Conservation (phyloP, 1,284 basidiomycete species). For the Trichosporon sp. region DNA sequence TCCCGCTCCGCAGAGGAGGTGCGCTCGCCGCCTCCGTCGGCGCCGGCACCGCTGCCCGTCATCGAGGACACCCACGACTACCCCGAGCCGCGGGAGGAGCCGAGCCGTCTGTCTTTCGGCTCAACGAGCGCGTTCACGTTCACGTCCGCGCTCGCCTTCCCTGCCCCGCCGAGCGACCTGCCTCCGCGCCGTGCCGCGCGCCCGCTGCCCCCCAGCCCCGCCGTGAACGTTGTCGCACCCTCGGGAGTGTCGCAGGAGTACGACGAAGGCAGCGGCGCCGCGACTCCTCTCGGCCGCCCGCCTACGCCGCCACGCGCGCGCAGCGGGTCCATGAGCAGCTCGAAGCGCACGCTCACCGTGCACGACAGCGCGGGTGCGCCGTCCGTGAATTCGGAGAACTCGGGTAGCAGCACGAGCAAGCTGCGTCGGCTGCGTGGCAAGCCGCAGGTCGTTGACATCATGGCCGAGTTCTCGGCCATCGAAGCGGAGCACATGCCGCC, state of each 20-base stretch:
- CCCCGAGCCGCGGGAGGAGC: background rate
- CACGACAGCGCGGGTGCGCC: background rate
- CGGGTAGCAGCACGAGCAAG: conserved; percentile 5
- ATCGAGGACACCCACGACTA: background rate
- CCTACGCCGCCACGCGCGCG: conserved; percentile 7
- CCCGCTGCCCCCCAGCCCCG: background rate
- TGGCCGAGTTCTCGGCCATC: conserved; percentile 32
- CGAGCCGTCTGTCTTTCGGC: background rate
- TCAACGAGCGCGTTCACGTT: background rate
- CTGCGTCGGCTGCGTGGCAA: conserved; percentile 18
- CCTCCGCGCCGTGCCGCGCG: background rate
- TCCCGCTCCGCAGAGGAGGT: conserved; percentile 10
- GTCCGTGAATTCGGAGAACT: background rate
- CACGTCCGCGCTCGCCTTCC: conserved; percentile 11
- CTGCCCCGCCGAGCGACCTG: conserved; percentile 18
- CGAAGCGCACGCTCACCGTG: background rate
- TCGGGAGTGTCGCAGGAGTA: background rate
- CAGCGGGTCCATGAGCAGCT: background rate
- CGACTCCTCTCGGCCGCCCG: background rate
- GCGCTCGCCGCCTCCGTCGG: background rate
- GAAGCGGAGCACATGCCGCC: conserved; percentile 22
- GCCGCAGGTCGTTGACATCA: conserved; percentile 22
- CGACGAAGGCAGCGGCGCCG: background rate
- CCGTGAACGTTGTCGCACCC: background rate
- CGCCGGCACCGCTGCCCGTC: background rate